Percentiles rank a stretch among this genome's conserved stretches.
Conservation (phyloP, 1,284 basidiomycete genomes). For the Puccinia triticina region DNA sequence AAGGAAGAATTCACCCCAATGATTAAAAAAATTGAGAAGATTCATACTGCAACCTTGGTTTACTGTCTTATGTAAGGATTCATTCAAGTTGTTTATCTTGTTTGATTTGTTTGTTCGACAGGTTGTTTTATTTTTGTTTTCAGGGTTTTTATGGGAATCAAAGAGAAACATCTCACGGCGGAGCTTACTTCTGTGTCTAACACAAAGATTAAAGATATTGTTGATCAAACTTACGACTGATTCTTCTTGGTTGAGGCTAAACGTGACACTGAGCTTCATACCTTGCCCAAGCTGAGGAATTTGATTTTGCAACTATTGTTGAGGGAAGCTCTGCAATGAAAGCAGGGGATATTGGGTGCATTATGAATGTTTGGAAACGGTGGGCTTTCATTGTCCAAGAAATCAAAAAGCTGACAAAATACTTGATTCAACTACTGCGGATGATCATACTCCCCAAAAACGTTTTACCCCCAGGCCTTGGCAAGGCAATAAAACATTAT, state of each 20-base stretch:
- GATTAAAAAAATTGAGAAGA: constrained; percentile 1
- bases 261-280: not conserved
- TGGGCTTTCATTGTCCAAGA: constrained; percentile 14
- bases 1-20: constrained; percentile 22
- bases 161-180: not conserved
- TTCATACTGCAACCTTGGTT: not conserved
- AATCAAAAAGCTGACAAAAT: not conserved
- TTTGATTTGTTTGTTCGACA: not conserved
- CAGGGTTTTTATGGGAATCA: not conserved
- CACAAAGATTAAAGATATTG: too few species aligned
- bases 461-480: not conserved
- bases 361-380: constrained; percentile 10
- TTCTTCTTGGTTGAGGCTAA: not conserved
- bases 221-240: not conserved
- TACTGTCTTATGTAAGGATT: not conserved
- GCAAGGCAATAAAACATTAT: not conserved
- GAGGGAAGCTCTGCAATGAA: constrained; percentile 1
- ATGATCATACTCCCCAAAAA: not conserved
- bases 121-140: too few species aligned
- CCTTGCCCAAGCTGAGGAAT: not conserved
- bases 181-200: not conserved
- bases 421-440: not conserved
- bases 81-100: too few species aligned
- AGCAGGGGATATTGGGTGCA: constrained; percentile 15
- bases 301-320: constrained; percentile 3